Evolutionary conservation across 176 grass and related monocot species (phyloP).

Genomic region (Avena insularis): DNA sequence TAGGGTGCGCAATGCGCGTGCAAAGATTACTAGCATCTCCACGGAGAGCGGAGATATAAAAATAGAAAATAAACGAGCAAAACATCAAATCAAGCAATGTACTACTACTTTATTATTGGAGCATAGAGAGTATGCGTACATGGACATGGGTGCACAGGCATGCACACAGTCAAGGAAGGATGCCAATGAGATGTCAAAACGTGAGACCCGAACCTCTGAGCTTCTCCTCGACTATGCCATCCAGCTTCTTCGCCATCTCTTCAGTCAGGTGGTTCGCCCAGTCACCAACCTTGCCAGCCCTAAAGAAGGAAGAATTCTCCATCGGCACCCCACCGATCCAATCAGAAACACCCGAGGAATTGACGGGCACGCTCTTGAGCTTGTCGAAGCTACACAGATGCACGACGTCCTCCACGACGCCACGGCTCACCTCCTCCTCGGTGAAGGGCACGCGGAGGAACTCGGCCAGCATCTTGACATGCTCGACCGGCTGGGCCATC

Average conservation of each 20-base stretch:
- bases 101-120: background rate
- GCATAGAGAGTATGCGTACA: background rate
- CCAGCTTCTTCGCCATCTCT: background rate
- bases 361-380: slow-evolving; percentile 12
- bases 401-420: background rate
- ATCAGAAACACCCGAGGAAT: background rate
- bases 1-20: no score
- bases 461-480: slow-evolving; percentile 2
- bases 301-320: slow-evolving; percentile 21
- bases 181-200: slow-evolving; percentile 5
- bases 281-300: background rate
- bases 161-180: background rate
- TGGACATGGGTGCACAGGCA: slow-evolving; percentile 8
- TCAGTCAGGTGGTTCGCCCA: background rate
- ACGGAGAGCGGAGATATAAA: no score
- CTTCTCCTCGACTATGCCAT: background rate
- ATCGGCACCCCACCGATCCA: background rate
- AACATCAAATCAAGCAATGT: background rate
- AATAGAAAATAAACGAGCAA: background rate
- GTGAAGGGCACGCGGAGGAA: slow-evolving; percentile 10
- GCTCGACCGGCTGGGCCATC: background rate
- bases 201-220: background rate
- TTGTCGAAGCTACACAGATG: slow-evolving; percentile 7
- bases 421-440: background rate
- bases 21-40: no score